phyloP scores from a whole-genome alignment of 441 rosid genomes.

The Populus trichocarpa region DNA sequence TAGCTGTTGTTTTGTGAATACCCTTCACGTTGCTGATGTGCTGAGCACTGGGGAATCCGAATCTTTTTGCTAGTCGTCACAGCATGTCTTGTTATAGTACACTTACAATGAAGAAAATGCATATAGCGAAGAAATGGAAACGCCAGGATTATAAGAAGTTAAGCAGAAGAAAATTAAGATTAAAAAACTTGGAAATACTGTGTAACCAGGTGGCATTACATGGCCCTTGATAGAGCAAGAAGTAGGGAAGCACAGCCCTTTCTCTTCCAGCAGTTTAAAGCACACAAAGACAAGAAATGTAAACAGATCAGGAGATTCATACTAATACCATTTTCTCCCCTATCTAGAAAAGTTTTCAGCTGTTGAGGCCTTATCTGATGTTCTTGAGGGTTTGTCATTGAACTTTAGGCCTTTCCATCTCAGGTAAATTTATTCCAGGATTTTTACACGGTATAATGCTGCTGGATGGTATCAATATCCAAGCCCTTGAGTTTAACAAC shows the following conservation, averaged over 20 bases:
- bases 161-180: not conserved
- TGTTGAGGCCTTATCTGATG: conserved; percentile 15
- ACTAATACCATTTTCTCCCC: conserved; percentile 21
- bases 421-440: not conserved
- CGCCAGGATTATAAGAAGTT: no score
- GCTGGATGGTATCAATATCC: conserved; percentile 90
- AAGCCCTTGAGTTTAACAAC: conserved; percentile 97
- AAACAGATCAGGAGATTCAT: conserved; percentile 19
- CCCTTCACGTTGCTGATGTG: no score
- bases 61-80: no score
- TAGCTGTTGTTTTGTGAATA: no score
- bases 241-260: conserved; percentile 21
- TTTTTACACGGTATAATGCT: conserved; percentile 81
- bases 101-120: no score
- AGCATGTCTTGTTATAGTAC: no score
- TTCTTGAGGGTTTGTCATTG: not conserved
- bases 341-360: conserved; percentile 17
- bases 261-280: conserved; percentile 17
- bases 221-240: conserved; percentile 22
- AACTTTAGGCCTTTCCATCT: not conserved
- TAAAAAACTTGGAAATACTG: conserved; percentile 10
- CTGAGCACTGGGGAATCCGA: no score
- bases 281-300: conserved; percentile 6
- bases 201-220: conserved; percentile 14
- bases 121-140: no score